Evolutionary conservation across 306 rosid species (phyloP), one percentile per base, ranked within the genome.

Genomic region (Pachyrhizus erosus): DNA sequence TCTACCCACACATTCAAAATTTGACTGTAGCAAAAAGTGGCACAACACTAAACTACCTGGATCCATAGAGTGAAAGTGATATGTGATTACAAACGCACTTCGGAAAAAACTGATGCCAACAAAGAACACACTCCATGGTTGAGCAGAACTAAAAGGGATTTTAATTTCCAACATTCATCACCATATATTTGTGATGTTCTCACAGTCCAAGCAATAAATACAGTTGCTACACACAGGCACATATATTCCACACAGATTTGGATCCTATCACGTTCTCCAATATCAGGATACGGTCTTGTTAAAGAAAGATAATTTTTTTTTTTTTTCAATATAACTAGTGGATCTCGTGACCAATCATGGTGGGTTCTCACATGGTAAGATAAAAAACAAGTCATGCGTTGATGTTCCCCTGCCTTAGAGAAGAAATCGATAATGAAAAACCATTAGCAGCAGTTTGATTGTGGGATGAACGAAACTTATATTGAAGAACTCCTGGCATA

Each of bases 401-500:
- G 8, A 70, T 74, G 52, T 67, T 64, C 29, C 37, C 80, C 15
- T 40, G 33, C 62, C 57, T 27, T 72, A 14, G 84, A 78, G 20
- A 64, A 46, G 49, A 37, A 57, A 71, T 14, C 27, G 39, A 26
- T 43, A 5, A 62, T 64, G 77, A 20, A 57, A 67, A 43, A 58
- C 61, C 45, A 5, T 26, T 49, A 40, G 57, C 73, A 64, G 39
- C 57, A 78, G 46, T 49, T 46, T 7, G 51, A 62, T 73, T 21
- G 48, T 57, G 26, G 21, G 62, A 46, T 39, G 77, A 23, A 40
- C 64, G 61, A 80, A 54, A 70, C 72, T 39, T 66, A 69, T 12
- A 46, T 62, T 45, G 70, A 77, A 61, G 40, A 88, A 76, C 73
- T 82, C 39, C 71, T n/a, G 72, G 49, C 62, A 76, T 45, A 65